These are phyloP conservation scores for Talaromyces sp. DNA, from an alignment of 2,329 filamentous ascomycete species.

Conservation along the genomic window DNA sequence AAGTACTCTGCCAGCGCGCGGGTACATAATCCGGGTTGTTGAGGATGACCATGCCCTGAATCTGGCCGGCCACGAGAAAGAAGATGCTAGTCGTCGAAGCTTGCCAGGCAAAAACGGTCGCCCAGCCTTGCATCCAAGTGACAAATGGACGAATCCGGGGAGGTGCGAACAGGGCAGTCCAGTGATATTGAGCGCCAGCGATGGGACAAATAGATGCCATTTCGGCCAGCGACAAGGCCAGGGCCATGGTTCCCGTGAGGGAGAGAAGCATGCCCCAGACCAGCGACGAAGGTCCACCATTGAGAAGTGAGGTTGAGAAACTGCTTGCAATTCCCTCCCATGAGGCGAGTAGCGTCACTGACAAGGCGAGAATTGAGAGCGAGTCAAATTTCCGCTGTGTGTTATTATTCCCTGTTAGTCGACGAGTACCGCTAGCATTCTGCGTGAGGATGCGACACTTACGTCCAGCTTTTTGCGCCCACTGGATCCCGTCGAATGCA, in stretches of 20 bases:
- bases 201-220: constrained; percentile 33
- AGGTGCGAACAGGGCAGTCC: constrained; percentile 20
- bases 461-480: constrained; percentile 19
- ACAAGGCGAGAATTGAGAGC: constrained; percentile 33
- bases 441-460: constrained; percentile 6
- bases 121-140: constrained; percentile 19
- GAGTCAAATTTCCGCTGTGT: constrained; percentile 22
- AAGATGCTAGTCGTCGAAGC: constrained; percentile 28
- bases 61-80: constrained; percentile 27
- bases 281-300: constrained; percentile 28
- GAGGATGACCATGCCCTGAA: constrained; percentile 31
- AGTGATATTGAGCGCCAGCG: constrained; percentile 33
- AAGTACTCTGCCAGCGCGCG: constrained; percentile 35
- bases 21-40: constrained; percentile 30
- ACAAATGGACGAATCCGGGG: constrained; percentile 8
- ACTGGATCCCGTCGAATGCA: constrained; percentile 17
- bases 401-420: neutral
- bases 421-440: neutral
- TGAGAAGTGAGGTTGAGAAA: constrained; percentile 20
- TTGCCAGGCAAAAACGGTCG: constrained; percentile 33
- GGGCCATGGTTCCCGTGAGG: constrained; percentile 27
- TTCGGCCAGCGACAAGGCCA: constrained; percentile 32
- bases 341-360: constrained; percentile 31
- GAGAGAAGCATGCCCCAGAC: constrained; percentile 30
- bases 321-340: constrained; percentile 30